Percentiles rank a stretch among this genome's conserved stretches.
Evolutionary conservation across 2,329 filamentous ascomycete species (phyloP).

Genomic region (Chalaropsis ovoidea): DNA sequence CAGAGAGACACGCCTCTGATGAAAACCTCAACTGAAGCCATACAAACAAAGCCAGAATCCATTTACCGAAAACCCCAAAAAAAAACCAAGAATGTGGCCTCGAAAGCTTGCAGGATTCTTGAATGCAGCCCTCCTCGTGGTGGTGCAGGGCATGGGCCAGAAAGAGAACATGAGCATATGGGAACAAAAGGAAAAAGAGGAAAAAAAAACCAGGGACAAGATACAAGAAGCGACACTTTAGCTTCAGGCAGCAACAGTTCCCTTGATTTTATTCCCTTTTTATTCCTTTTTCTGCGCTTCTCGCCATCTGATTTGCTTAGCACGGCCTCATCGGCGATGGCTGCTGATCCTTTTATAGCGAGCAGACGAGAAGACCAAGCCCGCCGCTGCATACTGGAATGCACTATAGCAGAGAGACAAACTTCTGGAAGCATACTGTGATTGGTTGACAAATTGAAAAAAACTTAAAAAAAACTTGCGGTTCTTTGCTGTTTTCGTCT

Average conservation of each 20-base stretch:
- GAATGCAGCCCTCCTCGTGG: conserved; percentile 7
- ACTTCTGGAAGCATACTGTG: conserved; percentile 7
- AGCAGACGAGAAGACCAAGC: neutral
- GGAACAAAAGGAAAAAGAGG: neutral
- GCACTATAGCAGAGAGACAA: neutral
- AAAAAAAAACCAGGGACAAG: conserved; percentile 3
- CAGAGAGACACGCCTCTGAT: neutral
- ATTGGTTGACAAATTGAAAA: neutral
- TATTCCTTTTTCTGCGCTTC: neutral
- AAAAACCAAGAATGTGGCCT: conserved; percentile 6
- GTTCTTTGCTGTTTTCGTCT: neutral
- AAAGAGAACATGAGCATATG: conserved; percentile 3
- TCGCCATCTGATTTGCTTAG: neutral
- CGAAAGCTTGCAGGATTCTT: conserved; percentile 5
- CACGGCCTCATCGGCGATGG: neutral
- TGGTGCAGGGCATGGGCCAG: conserved; percentile 2
- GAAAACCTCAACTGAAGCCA: neutral
- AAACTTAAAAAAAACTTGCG: neutral
- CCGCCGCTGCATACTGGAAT: neutral
- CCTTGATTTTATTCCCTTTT: neutral
- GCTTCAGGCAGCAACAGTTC: conserved; percentile 1
- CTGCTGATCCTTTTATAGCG: neutral
- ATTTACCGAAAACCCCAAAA: neutral
- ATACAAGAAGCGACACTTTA: neutral
- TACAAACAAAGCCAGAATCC: neutral